These are phyloP conservation scores for Spatholobus suberectus DNA, from an alignment of 306 rosid genomes.

Conservation along the genomic window DNA sequence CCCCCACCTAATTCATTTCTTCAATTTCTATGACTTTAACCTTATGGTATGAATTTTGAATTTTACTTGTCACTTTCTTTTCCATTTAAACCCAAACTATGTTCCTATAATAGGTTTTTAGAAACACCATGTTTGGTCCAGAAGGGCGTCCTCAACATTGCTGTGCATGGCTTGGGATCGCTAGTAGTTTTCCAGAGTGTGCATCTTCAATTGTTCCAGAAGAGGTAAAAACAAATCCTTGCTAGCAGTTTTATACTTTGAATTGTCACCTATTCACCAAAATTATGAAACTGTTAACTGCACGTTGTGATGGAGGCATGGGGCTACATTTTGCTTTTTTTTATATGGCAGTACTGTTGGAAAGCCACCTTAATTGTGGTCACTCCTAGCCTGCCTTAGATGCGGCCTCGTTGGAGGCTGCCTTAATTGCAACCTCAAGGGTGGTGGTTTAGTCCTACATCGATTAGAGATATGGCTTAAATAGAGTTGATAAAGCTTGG, in stretches of 20 bases:
- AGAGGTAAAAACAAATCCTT: conserved; percentile 66
- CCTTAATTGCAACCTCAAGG: no score
- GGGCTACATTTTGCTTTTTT: conserved; percentile 7
- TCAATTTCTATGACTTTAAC: conserved; percentile 25
- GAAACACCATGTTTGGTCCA: conserved; percentile 99
- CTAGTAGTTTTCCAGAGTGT: conserved; percentile 99
- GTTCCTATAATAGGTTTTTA: conserved; percentile 71
- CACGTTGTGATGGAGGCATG: background rate
- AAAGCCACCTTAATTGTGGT: no score
- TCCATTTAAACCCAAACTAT: conserved; percentile 44
- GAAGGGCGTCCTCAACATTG: conserved; percentile 99
- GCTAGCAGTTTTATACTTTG: conserved; percentile 1
- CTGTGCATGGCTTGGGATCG: conserved; percentile 99
- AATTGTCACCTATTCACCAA: conserved; percentile 31
- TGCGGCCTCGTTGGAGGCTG: no score
- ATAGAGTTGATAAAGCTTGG: no score
- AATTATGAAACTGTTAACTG: conserved; percentile 1
- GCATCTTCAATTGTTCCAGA: conserved; percentile 91
- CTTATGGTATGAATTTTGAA: conserved; percentile 38
- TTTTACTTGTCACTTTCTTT: conserved; percentile 12
- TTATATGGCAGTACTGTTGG: no score
- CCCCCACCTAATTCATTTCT: conserved; percentile 15
- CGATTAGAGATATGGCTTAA: no score
- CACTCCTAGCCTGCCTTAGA: no score
- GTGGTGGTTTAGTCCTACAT: no score